Conservation (phyloP, 441 rosid species). For the Croton setiger region DNA sequence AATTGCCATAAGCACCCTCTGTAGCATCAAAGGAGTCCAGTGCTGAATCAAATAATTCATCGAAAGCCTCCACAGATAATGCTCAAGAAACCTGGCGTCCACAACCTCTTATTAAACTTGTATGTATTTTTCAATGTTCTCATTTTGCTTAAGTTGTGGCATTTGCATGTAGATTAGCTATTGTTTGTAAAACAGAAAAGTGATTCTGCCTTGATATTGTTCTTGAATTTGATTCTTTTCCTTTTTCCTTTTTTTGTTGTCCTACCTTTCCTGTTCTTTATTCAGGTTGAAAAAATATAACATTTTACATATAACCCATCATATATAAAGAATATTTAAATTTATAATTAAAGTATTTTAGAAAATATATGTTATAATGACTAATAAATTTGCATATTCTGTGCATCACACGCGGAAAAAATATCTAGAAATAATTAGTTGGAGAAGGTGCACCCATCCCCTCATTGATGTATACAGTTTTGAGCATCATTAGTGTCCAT, state of each 20-base stretch:
- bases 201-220: not conserved
- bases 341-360: too few species aligned
- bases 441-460: too few species aligned
- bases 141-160: conserved; percentile 14
- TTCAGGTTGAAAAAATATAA: conserved; percentile 43
- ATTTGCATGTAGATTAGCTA: not conserved
- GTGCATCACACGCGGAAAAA: too few species aligned
- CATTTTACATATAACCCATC: too few species aligned
- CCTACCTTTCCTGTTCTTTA: not conserved
- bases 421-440: too few species aligned
- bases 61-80: conserved; percentile 73
- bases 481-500: too few species aligned
- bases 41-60: conserved; percentile 38
- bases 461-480: too few species aligned
- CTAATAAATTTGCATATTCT: too few species aligned
- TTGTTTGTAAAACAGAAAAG: not conserved
- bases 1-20: conserved; percentile 95
- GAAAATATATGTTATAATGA: too few species aligned
- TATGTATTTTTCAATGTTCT: conserved; percentile 14
- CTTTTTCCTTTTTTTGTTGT: too few species aligned
- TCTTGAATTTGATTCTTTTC: not conserved
- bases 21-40: conserved; percentile 46
- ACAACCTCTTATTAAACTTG: conserved; percentile 95
- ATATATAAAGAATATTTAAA: too few species aligned
- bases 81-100: conserved; percentile 88